A percentile compares a stretch with the other conserved stretches of the same genome.
phyloP scores from a whole-genome alignment of 2,329 filamentous ascomycete species.

The Botryotinia convoluta region DNA sequence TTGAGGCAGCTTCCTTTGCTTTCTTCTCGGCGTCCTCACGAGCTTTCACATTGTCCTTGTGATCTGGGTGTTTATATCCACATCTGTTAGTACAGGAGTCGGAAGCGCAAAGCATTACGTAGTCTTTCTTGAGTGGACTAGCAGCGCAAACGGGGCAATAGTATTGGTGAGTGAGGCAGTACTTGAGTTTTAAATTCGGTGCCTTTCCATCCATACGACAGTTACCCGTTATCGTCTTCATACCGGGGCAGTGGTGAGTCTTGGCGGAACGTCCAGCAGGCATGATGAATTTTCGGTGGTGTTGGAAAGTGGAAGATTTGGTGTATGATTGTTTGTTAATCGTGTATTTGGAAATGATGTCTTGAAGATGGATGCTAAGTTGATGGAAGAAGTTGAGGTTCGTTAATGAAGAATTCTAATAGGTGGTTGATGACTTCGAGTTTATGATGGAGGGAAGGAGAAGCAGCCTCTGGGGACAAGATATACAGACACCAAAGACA shows the following conservation, averaged over 20 bases:
- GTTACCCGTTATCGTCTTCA: background rate
- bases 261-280: background rate
- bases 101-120: background rate
- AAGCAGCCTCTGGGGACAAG: background rate
- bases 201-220: background rate
- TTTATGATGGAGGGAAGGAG: background rate
- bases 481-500: background rate
- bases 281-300: background rate
- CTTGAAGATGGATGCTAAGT: background rate
- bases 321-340: background rate
- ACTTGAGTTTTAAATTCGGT: fast-evolving
- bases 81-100: background rate
- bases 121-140: background rate
- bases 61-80: background rate
- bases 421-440: background rate
- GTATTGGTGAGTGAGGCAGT: background rate
- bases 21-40: background rate
- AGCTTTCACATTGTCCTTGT: background rate
- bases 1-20: background rate
- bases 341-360: fast-evolving
- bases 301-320: background rate
- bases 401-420: background rate
- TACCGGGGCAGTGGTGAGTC: background rate
- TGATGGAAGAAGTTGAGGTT: background rate
- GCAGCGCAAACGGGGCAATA: background rate